Evolutionary conservation across 495 filamentous ascomycete genomes (phyloP).

Genomic region (Coniosporium apollinis): DNA sequence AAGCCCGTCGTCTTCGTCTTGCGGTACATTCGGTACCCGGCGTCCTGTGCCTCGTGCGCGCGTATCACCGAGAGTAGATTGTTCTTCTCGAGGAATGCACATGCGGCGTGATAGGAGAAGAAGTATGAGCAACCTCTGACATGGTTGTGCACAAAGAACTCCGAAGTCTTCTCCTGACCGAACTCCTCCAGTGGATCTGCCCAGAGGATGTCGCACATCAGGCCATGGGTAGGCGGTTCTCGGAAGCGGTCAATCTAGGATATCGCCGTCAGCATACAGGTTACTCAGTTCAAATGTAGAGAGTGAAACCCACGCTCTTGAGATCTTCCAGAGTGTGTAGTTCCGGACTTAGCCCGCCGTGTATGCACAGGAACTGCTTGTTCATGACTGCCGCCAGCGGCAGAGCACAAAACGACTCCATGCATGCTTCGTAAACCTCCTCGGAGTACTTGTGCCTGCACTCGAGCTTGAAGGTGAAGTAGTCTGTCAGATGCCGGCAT

Average conservation of each 20-base stretch:
- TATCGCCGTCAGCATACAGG: slow-evolving; percentile 4
- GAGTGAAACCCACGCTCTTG: slow-evolving; percentile 45
- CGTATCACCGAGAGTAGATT: slow-evolving; percentile 94
- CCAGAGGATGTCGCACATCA: slow-evolving; percentile 99
- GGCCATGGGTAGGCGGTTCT: slow-evolving; percentile 87
- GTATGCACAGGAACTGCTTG: slow-evolving; percentile 98
- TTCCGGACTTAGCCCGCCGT: slow-evolving; percentile 90
- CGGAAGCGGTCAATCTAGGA: slow-evolving; percentile 87
- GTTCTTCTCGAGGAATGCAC: slow-evolving; percentile 96
- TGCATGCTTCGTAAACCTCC: slow-evolving; percentile 89
- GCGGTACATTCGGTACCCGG: slow-evolving; percentile 96
- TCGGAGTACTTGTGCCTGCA: slow-evolving; percentile 99
- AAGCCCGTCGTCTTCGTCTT: slow-evolving; percentile 97
- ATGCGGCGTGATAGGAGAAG: slow-evolving; percentile 97
- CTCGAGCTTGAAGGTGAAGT: slow-evolving; percentile 99
- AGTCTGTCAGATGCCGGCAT: slow-evolving; percentile 95
- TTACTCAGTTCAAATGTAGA: not conserved
- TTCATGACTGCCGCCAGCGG: slow-evolving; percentile 97
- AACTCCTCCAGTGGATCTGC: slow-evolving; percentile 98
- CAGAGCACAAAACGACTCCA: slow-evolving; percentile 91
- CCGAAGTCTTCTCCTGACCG: slow-evolving; percentile 91
- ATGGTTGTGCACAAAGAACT: slow-evolving; percentile 96
- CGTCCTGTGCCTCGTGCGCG: slow-evolving; percentile 97
- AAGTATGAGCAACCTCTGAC: slow-evolving; percentile 98
- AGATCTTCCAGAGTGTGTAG: slow-evolving; percentile 90